These are phyloP conservation scores for Fusarium fujikuroi DNA, from an alignment of 2,329 filamentous ascomycete species.

Conservation along the genomic window DNA sequence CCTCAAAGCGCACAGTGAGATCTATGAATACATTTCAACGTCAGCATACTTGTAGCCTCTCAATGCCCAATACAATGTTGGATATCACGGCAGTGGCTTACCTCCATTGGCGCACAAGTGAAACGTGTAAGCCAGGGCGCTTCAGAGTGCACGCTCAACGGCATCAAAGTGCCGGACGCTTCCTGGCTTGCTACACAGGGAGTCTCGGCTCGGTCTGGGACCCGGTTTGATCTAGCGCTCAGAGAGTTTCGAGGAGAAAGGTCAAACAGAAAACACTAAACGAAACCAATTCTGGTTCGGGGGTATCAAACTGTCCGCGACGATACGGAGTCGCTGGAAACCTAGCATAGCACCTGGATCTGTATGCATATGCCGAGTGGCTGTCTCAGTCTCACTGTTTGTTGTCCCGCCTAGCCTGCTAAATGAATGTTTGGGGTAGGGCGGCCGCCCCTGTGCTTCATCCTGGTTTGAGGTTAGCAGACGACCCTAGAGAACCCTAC, in stretches of 20 bases:
- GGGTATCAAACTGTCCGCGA: conserved; percentile 29
- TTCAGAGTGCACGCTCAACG: background rate
- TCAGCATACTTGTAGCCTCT: background rate
- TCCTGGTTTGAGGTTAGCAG: conserved; percentile 31
- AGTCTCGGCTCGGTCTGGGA: conserved; percentile 14
- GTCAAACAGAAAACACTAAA: conserved; percentile 10
- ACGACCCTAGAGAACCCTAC: conserved; percentile 4
- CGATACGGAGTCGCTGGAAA: background rate
- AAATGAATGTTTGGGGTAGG: background rate
- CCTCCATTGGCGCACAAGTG: background rate
- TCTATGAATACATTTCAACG: background rate
- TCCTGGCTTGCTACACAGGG: conserved; percentile 5
- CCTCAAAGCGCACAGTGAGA: background rate
- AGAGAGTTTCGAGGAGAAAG: background rate
- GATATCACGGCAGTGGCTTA: background rate
- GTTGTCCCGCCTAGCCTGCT: background rate
- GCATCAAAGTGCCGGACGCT: conserved; percentile 14
- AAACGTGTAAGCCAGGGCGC: conserved; percentile 8
- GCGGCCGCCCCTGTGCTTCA: conserved; percentile 34
- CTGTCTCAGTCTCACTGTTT: conserved; percentile 5
- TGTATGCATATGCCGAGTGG: conserved; percentile 10
- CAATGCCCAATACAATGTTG: background rate
- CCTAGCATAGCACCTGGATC: background rate
- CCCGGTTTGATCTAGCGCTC: conserved; percentile 25
- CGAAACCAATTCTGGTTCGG: conserved; percentile 10